Base-by-base conservation (phyloP, 2,329 filamentous ascomycete species). In the Sarocladium strictum region DNA sequence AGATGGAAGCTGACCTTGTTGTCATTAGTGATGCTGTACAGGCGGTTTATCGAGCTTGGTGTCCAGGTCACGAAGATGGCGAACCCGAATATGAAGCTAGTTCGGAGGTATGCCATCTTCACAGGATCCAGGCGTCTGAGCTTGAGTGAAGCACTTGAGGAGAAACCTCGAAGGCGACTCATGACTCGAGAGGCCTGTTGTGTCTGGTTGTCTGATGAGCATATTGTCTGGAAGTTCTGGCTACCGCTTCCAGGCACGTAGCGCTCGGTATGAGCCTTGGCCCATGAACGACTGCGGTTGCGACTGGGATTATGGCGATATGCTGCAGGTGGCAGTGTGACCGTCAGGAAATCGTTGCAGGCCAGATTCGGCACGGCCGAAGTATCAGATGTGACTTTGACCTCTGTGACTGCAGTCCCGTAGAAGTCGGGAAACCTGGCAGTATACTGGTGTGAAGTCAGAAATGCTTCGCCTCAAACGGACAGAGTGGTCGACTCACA, bases 21-120 rank as follows among this genome's bases (percentile, higher is more conserved):
- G 5, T 63, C 43, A 57, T 82, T 72, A 2, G 81, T 71, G 38
- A 90, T 73, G 54, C 82, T 81, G 66, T 90, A 87, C 4, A 91
- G 76, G 14, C 88, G 76, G 68, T 93, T 92, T 65, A 87, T 78
- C 21, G 84, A 88, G 56, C 84, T 87, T 1, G 80, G 80, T 2
- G 79, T 82, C 80, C 80, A 83, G 1, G 80, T 83, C 19, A 84
- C 76, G 21, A 83, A 68, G 21, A 83, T 77, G 2, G 78, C 78
- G 57, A 83, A 76, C 24, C 77, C 79, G 54, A 83, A 83, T 10
- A 84, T 78, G 65, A 83, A 83, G 21, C 79, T 83, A 2, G 80
- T 83, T 14, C 80, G 76, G 27, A 83, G 70, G 59, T 83, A 84
- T 4, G 80, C 77, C 55, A 83, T 73, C 67, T 83, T 83, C 53